phyloP scores from a whole-genome alignment of 106 monocot species.

The Triglochin maritima region DNA sequence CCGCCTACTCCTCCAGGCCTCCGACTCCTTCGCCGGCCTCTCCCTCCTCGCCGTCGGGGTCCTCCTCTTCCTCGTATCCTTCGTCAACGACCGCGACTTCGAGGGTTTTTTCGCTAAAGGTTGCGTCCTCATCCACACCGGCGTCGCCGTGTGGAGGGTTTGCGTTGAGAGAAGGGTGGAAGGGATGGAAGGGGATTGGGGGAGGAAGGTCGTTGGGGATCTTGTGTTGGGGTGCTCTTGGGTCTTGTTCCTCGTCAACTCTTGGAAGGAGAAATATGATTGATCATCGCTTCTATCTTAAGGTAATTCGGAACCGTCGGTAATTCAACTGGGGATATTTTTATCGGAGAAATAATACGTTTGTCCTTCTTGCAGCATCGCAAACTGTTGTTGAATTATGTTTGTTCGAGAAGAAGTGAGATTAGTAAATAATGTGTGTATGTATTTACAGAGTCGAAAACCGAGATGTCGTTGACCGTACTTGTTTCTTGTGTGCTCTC shows the following conservation, averaged over 20 bases:
- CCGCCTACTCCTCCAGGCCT: conserved; percentile 61
- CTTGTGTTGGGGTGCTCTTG: conserved; percentile 52
- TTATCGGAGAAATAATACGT: too few species aligned
- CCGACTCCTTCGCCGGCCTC: conserved; percentile 75
- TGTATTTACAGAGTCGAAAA: too few species aligned
- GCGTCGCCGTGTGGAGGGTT: conserved; percentile 63
- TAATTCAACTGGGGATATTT: too few species aligned
- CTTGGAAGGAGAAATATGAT: conserved; percentile 84
- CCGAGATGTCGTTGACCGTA: too few species aligned
- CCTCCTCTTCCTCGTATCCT: conserved; percentile 86
- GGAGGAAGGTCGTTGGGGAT: conserved; percentile 64
- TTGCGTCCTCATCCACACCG: conserved; percentile 53
- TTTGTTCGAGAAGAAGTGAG: too few species aligned
- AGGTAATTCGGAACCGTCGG: too few species aligned
- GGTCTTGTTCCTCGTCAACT: conserved; percentile 58
- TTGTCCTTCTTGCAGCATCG: too few species aligned
- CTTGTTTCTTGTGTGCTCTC: too few species aligned
- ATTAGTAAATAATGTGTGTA: too few species aligned
- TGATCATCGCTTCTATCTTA: too few species aligned
- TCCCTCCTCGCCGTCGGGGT: conserved; percentile 55
- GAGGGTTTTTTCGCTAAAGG: conserved; percentile 84
- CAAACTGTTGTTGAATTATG: too few species aligned
- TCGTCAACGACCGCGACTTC: conserved; percentile 66
- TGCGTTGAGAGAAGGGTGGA: conserved; percentile 63
- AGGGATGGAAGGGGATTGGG: conserved; percentile 60